phyloP scores from a whole-genome alignment of 1,284 basidiomycete genomes.

The Cutaneotrichosporon sp. region DNA sequence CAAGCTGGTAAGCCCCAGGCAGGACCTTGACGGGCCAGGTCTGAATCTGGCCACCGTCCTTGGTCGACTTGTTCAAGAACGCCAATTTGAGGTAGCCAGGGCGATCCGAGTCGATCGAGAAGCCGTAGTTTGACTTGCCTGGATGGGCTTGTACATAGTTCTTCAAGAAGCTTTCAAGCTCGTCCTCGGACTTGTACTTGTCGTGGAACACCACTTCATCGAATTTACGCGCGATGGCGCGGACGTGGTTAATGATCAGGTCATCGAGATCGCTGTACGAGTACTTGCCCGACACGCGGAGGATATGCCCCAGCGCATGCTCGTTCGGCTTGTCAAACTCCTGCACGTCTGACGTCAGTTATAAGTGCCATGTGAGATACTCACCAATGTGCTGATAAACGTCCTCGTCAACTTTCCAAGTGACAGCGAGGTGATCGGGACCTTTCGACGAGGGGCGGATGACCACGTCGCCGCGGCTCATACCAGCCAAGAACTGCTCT shows the following conservation, averaged over 20 bases:
- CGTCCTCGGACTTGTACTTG: slow-evolving; percentile 87
- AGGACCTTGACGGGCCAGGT: slow-evolving; percentile 87
- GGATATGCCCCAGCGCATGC: slow-evolving; percentile 63
- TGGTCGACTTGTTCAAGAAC: slow-evolving; percentile 86
- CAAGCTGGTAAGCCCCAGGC: slow-evolving; percentile 83
- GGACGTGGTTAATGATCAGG: slow-evolving; percentile 93
- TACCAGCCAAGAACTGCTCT: slow-evolving; percentile 80
- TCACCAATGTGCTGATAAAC: slow-evolving; percentile 87
- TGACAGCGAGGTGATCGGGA: slow-evolving; percentile 87
- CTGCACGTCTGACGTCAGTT: slow-evolving; percentile 58
- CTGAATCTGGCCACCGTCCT: slow-evolving; percentile 56
- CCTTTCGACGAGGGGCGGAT: slow-evolving; percentile 96
- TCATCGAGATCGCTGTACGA: slow-evolving; percentile 95
- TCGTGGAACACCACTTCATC: slow-evolving; percentile 95
- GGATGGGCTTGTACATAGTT: slow-evolving; percentile 91
- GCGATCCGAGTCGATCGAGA: slow-evolving; percentile 80
- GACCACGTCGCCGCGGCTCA: slow-evolving; percentile 90
- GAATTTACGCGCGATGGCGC: slow-evolving; percentile 87
- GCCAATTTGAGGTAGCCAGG: slow-evolving; percentile 92
- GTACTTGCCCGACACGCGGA: slow-evolving; percentile 71
- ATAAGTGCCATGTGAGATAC: not conserved
- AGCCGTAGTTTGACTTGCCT: slow-evolving; percentile 91
- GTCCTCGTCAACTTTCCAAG: slow-evolving; percentile 98
- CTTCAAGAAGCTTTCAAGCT: slow-evolving; percentile 83
- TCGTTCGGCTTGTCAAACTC: slow-evolving; percentile 70